A percentile compares a stretch with the other conserved stretches of the same genome.
Evolutionary conservation across 1,284 basidiomycete genomes (phyloP).

Genomic region (Malassezia arunalokei): DNA sequence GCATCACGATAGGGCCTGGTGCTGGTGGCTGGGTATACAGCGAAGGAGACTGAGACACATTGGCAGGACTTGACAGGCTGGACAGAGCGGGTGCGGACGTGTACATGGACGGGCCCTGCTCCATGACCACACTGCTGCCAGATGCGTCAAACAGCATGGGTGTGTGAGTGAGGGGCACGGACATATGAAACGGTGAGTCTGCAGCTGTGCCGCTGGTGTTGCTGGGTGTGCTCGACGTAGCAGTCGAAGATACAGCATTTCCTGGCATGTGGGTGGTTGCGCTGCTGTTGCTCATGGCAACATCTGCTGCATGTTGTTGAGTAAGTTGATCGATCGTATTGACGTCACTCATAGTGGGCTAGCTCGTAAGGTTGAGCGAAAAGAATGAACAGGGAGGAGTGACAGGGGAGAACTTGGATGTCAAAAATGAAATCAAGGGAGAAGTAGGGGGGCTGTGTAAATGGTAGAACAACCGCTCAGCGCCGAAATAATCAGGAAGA

Average conservation of each 20-base stretch:
- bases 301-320: background rate
- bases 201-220: background rate
- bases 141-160: background rate
- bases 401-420: background rate
- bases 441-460: background rate
- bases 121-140: background rate
- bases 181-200: background rate
- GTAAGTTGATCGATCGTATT: no score
- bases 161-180: background rate
- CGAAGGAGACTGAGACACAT: background rate
- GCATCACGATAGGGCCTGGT: constrained; percentile 37
- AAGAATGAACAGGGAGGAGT: background rate
- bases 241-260: no score
- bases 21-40: constrained; percentile 15
- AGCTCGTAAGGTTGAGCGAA: background rate
- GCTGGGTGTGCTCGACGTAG: background rate
- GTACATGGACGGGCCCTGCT: background rate
- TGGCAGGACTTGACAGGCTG: background rate
- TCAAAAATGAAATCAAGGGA: background rate
- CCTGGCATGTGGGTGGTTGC: no score
- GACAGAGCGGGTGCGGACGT: background rate
- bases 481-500: no score
- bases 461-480: background rate
- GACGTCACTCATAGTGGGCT: background rate
- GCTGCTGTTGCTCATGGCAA: background rate